These are phyloP conservation scores for Akebia trifoliata DNA, from an alignment of 164 flowering plant species.

Conservation along the genomic window DNA sequence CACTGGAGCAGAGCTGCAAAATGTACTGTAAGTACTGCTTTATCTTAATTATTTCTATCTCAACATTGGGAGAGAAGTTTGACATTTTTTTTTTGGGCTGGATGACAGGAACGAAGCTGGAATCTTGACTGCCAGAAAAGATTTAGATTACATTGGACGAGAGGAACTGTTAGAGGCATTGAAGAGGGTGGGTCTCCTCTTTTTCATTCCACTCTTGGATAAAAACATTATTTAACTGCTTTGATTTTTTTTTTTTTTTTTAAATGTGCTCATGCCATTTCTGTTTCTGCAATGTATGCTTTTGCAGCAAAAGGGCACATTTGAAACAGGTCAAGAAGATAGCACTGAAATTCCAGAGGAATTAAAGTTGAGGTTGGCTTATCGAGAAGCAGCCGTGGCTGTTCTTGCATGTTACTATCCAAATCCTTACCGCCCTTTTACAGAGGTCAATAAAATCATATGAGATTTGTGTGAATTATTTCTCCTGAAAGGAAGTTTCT, in stretches of 20 bases:
- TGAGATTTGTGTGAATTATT: neutral
- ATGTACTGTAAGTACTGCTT: constrained; percentile 56
- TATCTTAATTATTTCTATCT: constrained; percentile 3
- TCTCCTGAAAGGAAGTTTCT: neutral
- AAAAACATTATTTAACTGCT: neutral
- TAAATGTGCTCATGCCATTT: constrained; percentile 5
- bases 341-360: constrained; percentile 80
- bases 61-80: neutral
- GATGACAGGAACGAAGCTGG: constrained; percentile 92
- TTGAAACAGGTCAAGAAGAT: constrained; percentile 98
- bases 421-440: constrained; percentile 65
- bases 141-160: constrained; percentile 82
- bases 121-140: constrained; percentile 91
- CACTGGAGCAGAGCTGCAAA: constrained; percentile 97
- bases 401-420: constrained; percentile 93
- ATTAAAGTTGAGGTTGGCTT: constrained; percentile 78
- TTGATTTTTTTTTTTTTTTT: neutral
- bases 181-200: constrained; percentile 57
- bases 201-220: neutral
- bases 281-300: neutral
- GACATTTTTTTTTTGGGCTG: neutral
- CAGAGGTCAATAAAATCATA: constrained; percentile 40
- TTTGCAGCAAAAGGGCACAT: constrained; percentile 94
- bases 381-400: constrained; percentile 95
- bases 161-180: constrained; percentile 89